These are phyloP conservation scores for Teratosphaeriaceae sp. DNA, from an alignment of 2,329 filamentous ascomycete genomes.

Conservation along the genomic window DNA sequence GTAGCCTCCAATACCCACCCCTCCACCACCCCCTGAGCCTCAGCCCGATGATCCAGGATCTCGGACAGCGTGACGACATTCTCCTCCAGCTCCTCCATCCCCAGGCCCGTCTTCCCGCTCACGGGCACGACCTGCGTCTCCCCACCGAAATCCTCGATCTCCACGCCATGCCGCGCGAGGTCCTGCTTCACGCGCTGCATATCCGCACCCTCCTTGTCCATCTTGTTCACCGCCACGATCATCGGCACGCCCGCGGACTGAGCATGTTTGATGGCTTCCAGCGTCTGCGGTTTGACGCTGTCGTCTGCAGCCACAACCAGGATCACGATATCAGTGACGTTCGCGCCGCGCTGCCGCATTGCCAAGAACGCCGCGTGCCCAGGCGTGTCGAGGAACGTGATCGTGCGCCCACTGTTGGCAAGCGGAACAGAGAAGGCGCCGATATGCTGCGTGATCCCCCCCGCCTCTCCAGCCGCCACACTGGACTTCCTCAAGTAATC, in stretches of 20 bases:
- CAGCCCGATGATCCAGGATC: conserved; percentile 82
- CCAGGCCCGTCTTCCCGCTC: conserved; percentile 86
- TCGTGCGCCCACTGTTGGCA: conserved; percentile 66
- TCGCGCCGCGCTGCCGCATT: conserved; percentile 92
- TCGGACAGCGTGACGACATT: conserved; percentile 80
- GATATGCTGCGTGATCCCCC: conserved; percentile 97
- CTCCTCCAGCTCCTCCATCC: conserved; percentile 89
- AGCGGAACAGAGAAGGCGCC: conserved; percentile 92
- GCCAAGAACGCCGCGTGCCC: conserved; percentile 92
- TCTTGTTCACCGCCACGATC: conserved; percentile 96
- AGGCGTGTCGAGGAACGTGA: conserved; percentile 95
- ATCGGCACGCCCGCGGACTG: conserved; percentile 82
- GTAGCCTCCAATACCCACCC: conserved; percentile 92
- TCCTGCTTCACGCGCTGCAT: conserved; percentile 83
- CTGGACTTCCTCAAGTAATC: conserved; percentile 92
- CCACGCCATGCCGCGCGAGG: conserved; percentile 72
- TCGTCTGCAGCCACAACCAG: conserved; percentile 95
- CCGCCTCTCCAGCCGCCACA: conserved; percentile 83
- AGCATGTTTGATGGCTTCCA: conserved; percentile 94
- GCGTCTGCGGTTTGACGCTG: conserved; percentile 92
- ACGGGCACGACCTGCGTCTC: conserved; percentile 89
- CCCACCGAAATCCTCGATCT: conserved; percentile 91
- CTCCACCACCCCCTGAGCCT: conserved; percentile 69
- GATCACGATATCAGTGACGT: conserved; percentile 94
- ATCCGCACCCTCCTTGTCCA: conserved; percentile 79